Base-by-base conservation (phyloP, 1,284 basidiomycete species). In the Sporisorium graminicola region DNA sequence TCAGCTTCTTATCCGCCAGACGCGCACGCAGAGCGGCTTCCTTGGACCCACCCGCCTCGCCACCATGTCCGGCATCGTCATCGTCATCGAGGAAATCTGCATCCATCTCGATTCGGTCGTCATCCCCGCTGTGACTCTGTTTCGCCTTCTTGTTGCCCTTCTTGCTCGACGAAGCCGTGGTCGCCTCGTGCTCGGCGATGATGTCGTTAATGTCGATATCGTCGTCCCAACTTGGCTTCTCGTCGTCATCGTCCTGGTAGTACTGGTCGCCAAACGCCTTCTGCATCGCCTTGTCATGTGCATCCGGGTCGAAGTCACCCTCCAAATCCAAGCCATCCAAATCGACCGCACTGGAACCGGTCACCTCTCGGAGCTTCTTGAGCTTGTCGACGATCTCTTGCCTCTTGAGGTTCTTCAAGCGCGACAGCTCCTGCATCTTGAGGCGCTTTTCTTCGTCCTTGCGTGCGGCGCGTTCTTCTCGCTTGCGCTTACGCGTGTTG, bases 171-270 rank as follows among this genome's bases (percentile, higher is more conserved):
- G 86, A 86, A 66, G 88, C 70, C 49, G 49, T 58, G 20, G 24
- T 59, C 18, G 66, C 81, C 26, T 86, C 82, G 33, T 88, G 87
- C 27, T 88, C 86, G 10, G 87, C 87, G 13, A 88, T 83, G 58
- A 95, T 91, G 80, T 93, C 91, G 10, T 88, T 89, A 63, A 95
- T 90, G 75, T 94, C 90, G 70, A 95, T 91, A 72, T 96, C 93
- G 72, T 95, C 92, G 33, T 93, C 92, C 94, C 94, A 98, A 0
- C 87, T 87, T 5, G 95, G 95, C 86, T 96, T 95, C 70, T 43
- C 88, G 12, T 51, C 71, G 12, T 77, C 78, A 14, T 65, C 68
- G 2, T 49, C 66, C 7, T 67, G 26, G 54, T 85, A 85, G 59
- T 84, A 85, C 3, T 58, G 58, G 24, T 85, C 82, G 18, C 78